Evolutionary conservation across 257 asterid species (phyloP).

Genomic region (Scutellaria baicalensis): DNA sequence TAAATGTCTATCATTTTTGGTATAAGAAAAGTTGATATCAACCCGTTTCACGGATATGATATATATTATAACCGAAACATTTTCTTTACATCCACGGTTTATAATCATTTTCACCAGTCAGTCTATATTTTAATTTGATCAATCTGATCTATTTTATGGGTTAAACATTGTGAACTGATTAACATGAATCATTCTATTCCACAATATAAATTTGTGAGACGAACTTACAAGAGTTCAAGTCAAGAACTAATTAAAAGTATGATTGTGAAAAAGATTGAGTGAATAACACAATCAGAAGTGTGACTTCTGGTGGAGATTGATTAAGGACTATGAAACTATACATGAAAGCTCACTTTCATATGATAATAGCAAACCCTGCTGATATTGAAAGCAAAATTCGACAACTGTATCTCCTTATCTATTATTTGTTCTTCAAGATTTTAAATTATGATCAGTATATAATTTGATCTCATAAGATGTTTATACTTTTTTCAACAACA

Average conservation of each 20-base stretch:
- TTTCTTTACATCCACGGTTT: no score
- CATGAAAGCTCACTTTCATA: slow-evolving; percentile 14
- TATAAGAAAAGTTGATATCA: background rate
- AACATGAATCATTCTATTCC: no score
- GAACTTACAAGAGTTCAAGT: no score
- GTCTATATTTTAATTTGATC: no score
- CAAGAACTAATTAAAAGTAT: background rate
- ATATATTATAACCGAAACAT: no score
- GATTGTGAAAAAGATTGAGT: background rate
- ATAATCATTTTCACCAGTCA: no score
- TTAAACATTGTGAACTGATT: no score
- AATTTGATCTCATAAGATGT: background rate
- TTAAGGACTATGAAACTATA: background rate
- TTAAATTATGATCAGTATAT: no score
- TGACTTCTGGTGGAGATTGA: slow-evolving; percentile 3
- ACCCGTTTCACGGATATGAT: no score
- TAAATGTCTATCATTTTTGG: background rate
- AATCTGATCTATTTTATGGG: no score
- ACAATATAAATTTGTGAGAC: no score
- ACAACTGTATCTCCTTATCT: background rate
- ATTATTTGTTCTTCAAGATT: background rate
- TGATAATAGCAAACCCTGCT: background rate
- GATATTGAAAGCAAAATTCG: background rate
- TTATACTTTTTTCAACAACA: no score
- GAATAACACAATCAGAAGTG: background rate